These are phyloP conservation scores for Cercospora nicotianae DNA, from an alignment of 2,329 filamentous ascomycete species.

Conservation along the genomic window DNA sequence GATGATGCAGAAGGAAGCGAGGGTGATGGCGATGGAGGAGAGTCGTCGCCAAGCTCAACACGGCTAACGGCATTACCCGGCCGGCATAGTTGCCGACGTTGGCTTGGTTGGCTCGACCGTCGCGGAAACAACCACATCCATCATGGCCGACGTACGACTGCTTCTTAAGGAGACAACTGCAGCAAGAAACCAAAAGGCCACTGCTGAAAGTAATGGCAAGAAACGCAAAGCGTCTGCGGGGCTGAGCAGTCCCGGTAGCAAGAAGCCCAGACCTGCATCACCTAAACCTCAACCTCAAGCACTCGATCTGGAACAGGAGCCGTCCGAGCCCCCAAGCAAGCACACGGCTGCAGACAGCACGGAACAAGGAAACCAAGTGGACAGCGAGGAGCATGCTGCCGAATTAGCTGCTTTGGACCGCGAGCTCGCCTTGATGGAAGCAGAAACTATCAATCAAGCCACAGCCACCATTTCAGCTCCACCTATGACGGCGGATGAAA, in stretches of 20 bases:
- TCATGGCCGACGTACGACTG: slow-evolving; percentile 76
- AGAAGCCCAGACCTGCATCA: slow-evolving; percentile 25
- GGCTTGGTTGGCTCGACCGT: not conserved
- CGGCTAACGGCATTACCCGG: not conserved
- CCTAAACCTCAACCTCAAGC: slow-evolving; percentile 3
- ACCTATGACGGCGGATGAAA: slow-evolving; percentile 49
- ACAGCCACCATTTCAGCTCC: slow-evolving; percentile 46
- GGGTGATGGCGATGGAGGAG: not conserved
- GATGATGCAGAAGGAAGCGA: not conserved
- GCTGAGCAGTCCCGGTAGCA: slow-evolving; percentile 23
- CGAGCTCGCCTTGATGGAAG: slow-evolving; percentile 60
- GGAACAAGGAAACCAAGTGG: slow-evolving; percentile 15
- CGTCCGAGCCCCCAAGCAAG: slow-evolving; percentile 34
- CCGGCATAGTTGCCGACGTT: not conserved
- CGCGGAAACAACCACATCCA: not conserved
- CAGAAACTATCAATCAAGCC: slow-evolving; percentile 22
- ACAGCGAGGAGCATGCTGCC: slow-evolving; percentile 26
- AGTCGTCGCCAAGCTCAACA: not conserved
- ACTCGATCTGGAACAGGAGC: slow-evolving; percentile 12
- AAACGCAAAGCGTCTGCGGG: slow-evolving; percentile 53
- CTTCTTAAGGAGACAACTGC: slow-evolving; percentile 76
- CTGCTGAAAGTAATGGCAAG: slow-evolving; percentile 39
- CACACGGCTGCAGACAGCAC: not conserved
- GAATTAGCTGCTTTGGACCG: slow-evolving; percentile 75
- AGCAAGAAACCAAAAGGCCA: slow-evolving; percentile 52